Evolutionary conservation across 768 basidiomycete species (phyloP), one percentile per base, ranked within the genome.

Genomic region (Boletus sp.): DNA sequence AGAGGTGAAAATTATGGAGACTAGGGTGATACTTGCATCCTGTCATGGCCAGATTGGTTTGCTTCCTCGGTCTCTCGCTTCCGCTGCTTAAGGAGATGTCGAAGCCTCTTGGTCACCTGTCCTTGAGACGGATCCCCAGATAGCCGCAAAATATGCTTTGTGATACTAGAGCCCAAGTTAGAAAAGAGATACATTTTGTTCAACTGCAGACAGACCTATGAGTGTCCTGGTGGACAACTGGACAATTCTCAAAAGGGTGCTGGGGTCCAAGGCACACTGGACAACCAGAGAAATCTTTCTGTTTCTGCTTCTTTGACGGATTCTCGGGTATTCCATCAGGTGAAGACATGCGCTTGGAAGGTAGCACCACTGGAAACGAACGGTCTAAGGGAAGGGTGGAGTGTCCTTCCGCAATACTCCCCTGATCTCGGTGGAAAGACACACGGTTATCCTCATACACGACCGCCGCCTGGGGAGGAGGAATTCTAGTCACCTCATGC

Each of bases 201-300:
- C 17, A 29, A 38, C 29, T 38, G 54, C 50, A 35, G n/a, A 51
- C 62, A 42, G 58, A 87, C 87, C 81, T 85, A 51, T 73, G 69
- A 1, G 81, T 72, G 2, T 86, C 88, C 49, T 74, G 72, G 7
- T 55, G 56, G 3, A 85, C 76, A 23, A 81, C 62, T 15, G 84
- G 80, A 62, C 89, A 91, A 27, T 78, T 74, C 63, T 80, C 76
- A 10, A 81, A 57, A 21, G 74, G 55, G 65, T 85, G 84, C 38
- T 70, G 65, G 38, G 77, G 71, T 4, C 69, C 56, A 29, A 57
- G 59, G 40, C 88, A 89, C 38, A 87, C 70, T 4, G 69, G 63
- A 56, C 87, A 89, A 21, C 57, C 23, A 25, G 50, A 37, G 6
- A 25, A 35, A 19, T 5, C 57, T 17, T 49, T 47, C 7, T 71